These are phyloP conservation scores for Solanum infundibuliforme DNA, from an alignment of 257 asterid species.

Conservation along the genomic window DNA sequence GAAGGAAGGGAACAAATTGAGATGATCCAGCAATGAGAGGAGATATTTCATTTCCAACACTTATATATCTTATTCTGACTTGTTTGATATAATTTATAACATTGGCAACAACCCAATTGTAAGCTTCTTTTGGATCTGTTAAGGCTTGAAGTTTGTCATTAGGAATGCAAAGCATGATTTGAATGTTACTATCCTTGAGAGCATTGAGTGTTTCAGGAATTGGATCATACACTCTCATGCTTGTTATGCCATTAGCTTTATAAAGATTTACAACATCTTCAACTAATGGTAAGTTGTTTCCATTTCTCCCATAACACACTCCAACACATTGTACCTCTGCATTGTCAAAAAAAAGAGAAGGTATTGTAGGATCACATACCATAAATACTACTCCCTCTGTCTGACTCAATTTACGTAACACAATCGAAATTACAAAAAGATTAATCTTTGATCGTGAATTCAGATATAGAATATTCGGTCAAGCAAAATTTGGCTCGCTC, in stretches of 20 bases:
- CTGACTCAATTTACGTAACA: too few species aligned
- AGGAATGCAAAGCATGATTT: constrained; percentile 17
- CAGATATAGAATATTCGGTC: too few species aligned
- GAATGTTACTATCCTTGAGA: constrained; percentile 20
- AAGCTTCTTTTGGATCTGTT: not conserved
- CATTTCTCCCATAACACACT: constrained; percentile 17
- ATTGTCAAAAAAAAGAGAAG: not conserved
- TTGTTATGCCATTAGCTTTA: constrained; percentile 9
- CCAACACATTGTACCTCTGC: constrained; percentile 9
- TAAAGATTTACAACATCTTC: constrained; percentile 18
- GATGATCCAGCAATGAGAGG: not conserved
- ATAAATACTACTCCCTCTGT: too few species aligned
- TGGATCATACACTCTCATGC: constrained; percentile 17
- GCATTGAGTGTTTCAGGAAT: constrained; percentile 7
- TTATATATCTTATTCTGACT: constrained; percentile 23
- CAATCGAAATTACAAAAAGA: rapidly evolving
- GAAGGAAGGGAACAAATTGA: not conserved
- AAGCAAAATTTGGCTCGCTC: not conserved
- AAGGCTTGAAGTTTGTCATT: constrained; percentile 11
- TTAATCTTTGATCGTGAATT: not conserved
- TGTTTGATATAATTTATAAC: not conserved
- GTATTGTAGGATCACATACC: too few species aligned
- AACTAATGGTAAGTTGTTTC: constrained; percentile 19
- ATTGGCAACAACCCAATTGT: constrained; percentile 22
- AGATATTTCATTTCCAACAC: constrained; percentile 30